These are phyloP conservation scores for Chlorella sp. DNA, from an alignment of 139 green algal genomes.

Conservation along the genomic window DNA sequence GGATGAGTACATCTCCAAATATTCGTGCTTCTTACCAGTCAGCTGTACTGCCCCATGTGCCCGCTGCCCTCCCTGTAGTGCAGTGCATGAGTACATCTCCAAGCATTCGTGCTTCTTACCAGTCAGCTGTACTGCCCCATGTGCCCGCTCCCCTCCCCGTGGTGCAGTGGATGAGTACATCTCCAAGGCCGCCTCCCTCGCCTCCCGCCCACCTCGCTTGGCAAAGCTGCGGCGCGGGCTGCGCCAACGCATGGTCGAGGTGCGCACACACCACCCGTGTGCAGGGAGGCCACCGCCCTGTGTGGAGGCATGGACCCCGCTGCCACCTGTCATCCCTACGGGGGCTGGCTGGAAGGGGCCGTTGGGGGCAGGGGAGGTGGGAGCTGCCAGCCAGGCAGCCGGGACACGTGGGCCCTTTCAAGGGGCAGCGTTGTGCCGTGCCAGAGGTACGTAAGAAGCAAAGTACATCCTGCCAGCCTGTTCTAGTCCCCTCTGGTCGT, in stretches of 20 bases:
- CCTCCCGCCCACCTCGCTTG: conserved; percentile 54
- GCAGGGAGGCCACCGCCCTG: not conserved
- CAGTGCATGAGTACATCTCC: conserved; percentile 83
- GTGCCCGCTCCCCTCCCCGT: not conserved
- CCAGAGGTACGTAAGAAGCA: too few relatives aligned
- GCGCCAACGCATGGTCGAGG: conserved; percentile 77
- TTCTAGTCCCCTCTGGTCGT: too few relatives aligned
- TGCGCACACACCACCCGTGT: not conserved
- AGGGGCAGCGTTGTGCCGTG: not conserved
- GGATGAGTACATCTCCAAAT: conserved; percentile 84
- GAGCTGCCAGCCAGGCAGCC: not conserved
- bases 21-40: too few relatives aligned
- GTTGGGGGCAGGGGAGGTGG: too few relatives aligned
- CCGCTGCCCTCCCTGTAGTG: not conserved
- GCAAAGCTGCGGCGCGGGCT: conserved; percentile 70
- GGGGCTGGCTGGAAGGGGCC: too few relatives aligned
- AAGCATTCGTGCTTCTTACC: too few relatives aligned
- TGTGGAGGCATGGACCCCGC: not conserved
- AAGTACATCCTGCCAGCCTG: too few relatives aligned
- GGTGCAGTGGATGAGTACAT: conserved; percentile 87
- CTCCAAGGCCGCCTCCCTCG: conserved; percentile 46
- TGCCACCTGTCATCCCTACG: not conserved
- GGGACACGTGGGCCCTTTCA: not conserved
- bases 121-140: not conserved
- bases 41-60: not conserved